Percentiles rank a stretch among this genome's conserved stretches.
Evolutionary conservation across 345 rosid genomes (phyloP).

Genomic region (sweet orange (Citrus sinensis)): DNA sequence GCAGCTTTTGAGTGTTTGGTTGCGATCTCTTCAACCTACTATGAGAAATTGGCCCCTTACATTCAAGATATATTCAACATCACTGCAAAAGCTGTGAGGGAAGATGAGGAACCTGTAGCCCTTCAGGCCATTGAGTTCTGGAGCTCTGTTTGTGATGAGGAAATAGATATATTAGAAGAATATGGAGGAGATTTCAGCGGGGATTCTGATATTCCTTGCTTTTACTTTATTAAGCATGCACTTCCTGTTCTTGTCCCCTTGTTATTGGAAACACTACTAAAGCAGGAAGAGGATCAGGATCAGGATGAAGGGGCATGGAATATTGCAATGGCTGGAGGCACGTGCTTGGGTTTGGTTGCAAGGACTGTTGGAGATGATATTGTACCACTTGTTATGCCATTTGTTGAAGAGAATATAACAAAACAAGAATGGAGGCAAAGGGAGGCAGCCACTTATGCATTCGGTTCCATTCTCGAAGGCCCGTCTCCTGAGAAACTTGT

Average conservation of each 20-base stretch:
- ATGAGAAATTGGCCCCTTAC: slow-evolving; percentile 29
- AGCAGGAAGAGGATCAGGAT: slow-evolving; percentile 37
- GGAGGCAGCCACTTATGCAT: slow-evolving; percentile 66
- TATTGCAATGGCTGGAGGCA: slow-evolving; percentile 57
- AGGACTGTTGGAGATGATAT: slow-evolving; percentile 64
- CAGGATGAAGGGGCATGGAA: slow-evolving; percentile 36
- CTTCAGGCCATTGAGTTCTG: slow-evolving; percentile 35
- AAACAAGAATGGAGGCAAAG: slow-evolving; percentile 70
- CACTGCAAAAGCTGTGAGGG: slow-evolving; percentile 30
- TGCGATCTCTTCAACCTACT: slow-evolving; percentile 29
- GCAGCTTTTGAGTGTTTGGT: slow-evolving; percentile 35
- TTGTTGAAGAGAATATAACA: slow-evolving; percentile 61
- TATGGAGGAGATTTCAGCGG: slow-evolving; percentile 35
- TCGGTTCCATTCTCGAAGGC: slow-evolving; percentile 68
- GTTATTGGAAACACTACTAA: slow-evolving; percentile 31
- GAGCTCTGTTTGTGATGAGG: slow-evolving; percentile 36
- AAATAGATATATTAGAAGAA: slow-evolving; percentile 38
- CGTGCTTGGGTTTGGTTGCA: slow-evolving; percentile 68
- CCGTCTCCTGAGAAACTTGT: slow-evolving; percentile 55
- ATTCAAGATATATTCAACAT: slow-evolving; percentile 28
- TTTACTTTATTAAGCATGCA: slow-evolving; percentile 38
- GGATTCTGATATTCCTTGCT: slow-evolving; percentile 38
- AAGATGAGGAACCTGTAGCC: slow-evolving; percentile 30
- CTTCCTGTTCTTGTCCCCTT: slow-evolving; percentile 27
- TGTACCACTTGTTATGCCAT: slow-evolving; percentile 65